Evolutionary conservation across 2,329 filamentous ascomycete species (phyloP), one percentile per base, ranked within the genome.

Genomic region (Taxawa tesnikishii): DNA sequence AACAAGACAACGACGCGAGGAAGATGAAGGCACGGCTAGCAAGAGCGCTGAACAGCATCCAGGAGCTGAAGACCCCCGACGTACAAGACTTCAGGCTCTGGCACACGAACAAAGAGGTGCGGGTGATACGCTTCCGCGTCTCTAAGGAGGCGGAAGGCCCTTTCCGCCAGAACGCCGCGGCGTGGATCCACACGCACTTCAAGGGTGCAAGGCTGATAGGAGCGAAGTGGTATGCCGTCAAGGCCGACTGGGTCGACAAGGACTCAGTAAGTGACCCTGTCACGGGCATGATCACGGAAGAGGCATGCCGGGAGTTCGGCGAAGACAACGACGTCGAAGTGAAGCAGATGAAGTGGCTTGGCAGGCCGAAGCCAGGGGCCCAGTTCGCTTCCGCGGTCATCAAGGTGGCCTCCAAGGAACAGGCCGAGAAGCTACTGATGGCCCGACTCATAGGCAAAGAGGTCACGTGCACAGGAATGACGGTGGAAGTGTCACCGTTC

Each of bases 41-140:
- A 4, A 31, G 32, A 12, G 27, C 19, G 5, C 29, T 6, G 12
- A n/a, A 31, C 14, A 13, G 27, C 3, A 34, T 30, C 18, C 10
- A 25, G 11, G 32, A 27, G 3, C 19, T 3, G 15, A 34, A 30
- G 13, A 31, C 19, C 12, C 31, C 32, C n/a, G 31, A 34, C 21
- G n/a, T n/a, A n/a, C n/a, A n/a, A n/a, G n/a, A n/a, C n/a, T n/a
- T n/a, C n/a, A n/a, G n/a, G n/a, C n/a, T 34, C 9, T 5, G 32
- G n/a, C 32, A 34, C 28, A 34, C 21, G 12, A 34, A 31, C 21
- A 34, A 34, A 15, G 28, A 34, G 19, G 27, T 34, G 11, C 28
- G 31, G 11, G 15, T 30, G 31, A 23, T 28, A 5, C 31, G n/a
- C 28, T 34, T 34, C 21, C 29, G 31, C 8, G 4, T 34, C 6